Evolutionary conservation across 2,329 filamentous ascomycete genomes (phyloP).

Genomic region (Chaetomiaceae sp.): DNA sequence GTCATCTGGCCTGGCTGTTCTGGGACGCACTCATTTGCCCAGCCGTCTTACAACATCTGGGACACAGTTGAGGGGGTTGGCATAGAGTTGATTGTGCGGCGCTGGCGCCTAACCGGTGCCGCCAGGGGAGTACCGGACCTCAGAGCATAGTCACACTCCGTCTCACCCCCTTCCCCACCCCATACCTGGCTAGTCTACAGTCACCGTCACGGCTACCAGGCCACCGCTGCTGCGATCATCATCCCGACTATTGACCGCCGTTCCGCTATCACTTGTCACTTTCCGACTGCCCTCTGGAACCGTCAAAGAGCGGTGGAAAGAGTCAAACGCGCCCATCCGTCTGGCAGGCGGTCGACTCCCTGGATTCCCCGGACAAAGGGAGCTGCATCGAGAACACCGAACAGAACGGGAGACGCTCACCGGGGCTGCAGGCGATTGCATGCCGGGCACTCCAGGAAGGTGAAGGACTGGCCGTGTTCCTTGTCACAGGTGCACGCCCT

Average conservation of each 20-base stretch:
- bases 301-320: constrained; percentile 46
- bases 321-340: constrained; percentile 42
- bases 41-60: constrained; percentile 16
- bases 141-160: constrained; percentile 12
- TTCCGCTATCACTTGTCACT: constrained; percentile 37
- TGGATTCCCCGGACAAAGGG: constrained; percentile 46
- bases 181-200: not conserved
- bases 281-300: constrained; percentile 37
- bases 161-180: not conserved
- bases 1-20: not conserved
- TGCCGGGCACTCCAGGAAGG: constrained; percentile 35
- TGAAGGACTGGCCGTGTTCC: constrained; percentile 35
- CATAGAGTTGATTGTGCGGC: constrained; percentile 4
- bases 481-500: constrained; percentile 33
- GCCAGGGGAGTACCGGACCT: not conserved
- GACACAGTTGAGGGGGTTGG: constrained; percentile 1
- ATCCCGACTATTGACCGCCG: constrained; percentile 17
- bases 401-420: constrained; percentile 27
- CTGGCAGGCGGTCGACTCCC: constrained; percentile 43
- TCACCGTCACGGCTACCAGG: constrained; percentile 12
- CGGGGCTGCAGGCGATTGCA: constrained; percentile 37
- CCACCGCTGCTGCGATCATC: constrained; percentile 2
- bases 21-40: not conserved
- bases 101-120: constrained; percentile 9
- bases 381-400: constrained; percentile 40